Evolutionary conservation across 225 moss, liverwort and hornwort genomes (phyloP).

Genomic region (Climacium dendroides): DNA sequence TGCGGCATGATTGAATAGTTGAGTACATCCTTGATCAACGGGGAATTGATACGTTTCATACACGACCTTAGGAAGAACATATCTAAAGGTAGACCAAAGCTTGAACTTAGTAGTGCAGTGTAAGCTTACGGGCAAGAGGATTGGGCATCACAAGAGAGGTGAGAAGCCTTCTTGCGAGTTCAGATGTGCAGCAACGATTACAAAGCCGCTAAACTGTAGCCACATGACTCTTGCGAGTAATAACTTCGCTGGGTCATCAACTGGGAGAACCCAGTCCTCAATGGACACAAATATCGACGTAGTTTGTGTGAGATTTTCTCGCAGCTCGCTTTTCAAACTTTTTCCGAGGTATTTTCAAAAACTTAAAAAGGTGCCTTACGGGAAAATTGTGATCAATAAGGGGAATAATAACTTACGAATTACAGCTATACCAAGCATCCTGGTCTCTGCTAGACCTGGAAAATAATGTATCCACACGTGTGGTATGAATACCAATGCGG

Average conservation of each 20-base stretch:
- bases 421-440: conserved; percentile 12
- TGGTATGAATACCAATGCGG: conserved; percentile 2
- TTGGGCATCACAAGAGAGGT: neutral
- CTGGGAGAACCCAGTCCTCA: neutral
- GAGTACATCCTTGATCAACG: neutral
- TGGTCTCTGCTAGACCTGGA: conserved; percentile 1
- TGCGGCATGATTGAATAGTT: neutral
- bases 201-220: neutral
- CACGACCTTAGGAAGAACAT: neutral
- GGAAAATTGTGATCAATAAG: conserved; percentile 11
- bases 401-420: neutral
- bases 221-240: neutral
- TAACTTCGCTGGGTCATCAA: neutral
- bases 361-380: neutral
- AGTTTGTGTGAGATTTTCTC: neutral
- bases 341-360: neutral
- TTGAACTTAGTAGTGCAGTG: neutral
- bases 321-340: neutral
- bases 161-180: neutral
- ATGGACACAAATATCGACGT: neutral
- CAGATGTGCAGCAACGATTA: neutral
- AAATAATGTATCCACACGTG: conserved; percentile 18
- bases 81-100: neutral
- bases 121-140: neutral
- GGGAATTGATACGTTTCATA: neutral